Base-by-base conservation (phyloP, 2,329 filamentous ascomycete species). In the Trichoderma oligosporum region DNA sequence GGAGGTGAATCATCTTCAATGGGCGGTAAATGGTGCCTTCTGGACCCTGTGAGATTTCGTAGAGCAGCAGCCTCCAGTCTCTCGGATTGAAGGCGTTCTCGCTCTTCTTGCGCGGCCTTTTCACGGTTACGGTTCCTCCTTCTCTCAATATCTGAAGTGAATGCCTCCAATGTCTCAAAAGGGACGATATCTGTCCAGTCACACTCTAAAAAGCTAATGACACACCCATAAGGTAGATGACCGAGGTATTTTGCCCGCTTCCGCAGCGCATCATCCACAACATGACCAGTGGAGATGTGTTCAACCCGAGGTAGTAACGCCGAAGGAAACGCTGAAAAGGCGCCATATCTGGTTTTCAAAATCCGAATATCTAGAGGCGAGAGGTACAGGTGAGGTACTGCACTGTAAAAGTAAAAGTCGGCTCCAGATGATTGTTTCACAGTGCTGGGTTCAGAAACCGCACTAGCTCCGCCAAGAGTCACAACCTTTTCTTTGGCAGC, bases 161-260 rank as follows among this genome's bases (percentile, higher is more conserved):
- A 97, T 1, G 81, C 80, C 36, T 84, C 84, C n/a, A 97, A 76
- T 3, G 89, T 81, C 49, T 89, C 86, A 1, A 85, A 79, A 3
- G 85, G 81, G 4, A 97, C 89, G 35, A 94, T 89, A 63, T 96
- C 91, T 3, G 89, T 91, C 92, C 92, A 97, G 70, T 97, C 91
- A 67, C 92, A 97, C 73, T 97, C 92, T 1, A 97, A 73, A 66
- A 96, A 96, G 63, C 82, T 91, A 39, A 97, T 89, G 63, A 96
- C 87, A 69, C 91, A 96, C n/a, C 92, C 92, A 49, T 88, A 85
- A 0, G 92, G 92, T 5, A 97, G 79, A 71, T 97, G 92, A 1
- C 84, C 84, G 3, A 97, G 80, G 63, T 96, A 97, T 69, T 94
- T 96, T 56, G 89, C 86, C 29, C 91, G 83, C 68, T 88, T 91